These are phyloP conservation scores for Cercospora nicotianae DNA, from an alignment of 2,329 filamentous ascomycete species.

Conservation along the genomic window DNA sequence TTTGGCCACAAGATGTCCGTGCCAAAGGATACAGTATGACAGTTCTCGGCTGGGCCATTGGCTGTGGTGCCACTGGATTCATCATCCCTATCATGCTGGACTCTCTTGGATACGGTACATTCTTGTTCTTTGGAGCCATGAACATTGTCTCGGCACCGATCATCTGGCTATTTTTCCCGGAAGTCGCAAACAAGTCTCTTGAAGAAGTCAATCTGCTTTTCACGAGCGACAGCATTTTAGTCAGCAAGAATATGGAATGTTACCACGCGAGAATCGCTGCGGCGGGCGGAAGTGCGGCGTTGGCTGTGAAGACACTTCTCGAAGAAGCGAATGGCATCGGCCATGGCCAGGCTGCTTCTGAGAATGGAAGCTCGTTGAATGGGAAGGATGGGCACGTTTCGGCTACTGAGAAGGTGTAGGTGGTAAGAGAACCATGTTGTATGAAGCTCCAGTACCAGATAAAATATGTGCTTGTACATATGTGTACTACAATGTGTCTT, in stretches of 20 bases:
- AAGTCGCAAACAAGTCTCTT: conserved; percentile 37
- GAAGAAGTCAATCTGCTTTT: conserved; percentile 42
- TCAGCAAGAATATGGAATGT: conserved; percentile 38
- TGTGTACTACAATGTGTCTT: too few species aligned
- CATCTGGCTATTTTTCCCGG: conserved; percentile 22
- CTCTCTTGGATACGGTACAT: conserved; percentile 45
- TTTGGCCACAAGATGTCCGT: conserved; percentile 57
- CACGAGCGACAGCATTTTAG: conserved; percentile 44
- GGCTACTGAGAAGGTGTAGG: conserved; percentile 9
- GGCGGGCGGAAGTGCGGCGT: conserved; percentile 36
- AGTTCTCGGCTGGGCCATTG: conserved; percentile 61
- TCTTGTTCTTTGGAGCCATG: conserved; percentile 54
- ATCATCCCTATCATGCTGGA: conserved; percentile 56
- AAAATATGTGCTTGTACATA: too few species aligned
- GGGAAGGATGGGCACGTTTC: conserved; percentile 1
- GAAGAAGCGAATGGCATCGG: conserved; percentile 34
- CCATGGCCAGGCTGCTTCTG: background rate
- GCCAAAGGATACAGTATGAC: conserved; percentile 62
- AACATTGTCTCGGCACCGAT: conserved; percentile 53
- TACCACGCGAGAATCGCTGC: conserved; percentile 35
- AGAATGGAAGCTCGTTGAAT: conserved; percentile 6
- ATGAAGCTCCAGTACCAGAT: too few species aligned
- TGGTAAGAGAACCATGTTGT: too few species aligned
- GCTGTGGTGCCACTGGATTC: conserved; percentile 53
- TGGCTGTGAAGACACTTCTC: conserved; percentile 36